Base-by-base conservation (phyloP, 257 asterid genomes). In the Schizonepeta tenuifolia region DNA sequence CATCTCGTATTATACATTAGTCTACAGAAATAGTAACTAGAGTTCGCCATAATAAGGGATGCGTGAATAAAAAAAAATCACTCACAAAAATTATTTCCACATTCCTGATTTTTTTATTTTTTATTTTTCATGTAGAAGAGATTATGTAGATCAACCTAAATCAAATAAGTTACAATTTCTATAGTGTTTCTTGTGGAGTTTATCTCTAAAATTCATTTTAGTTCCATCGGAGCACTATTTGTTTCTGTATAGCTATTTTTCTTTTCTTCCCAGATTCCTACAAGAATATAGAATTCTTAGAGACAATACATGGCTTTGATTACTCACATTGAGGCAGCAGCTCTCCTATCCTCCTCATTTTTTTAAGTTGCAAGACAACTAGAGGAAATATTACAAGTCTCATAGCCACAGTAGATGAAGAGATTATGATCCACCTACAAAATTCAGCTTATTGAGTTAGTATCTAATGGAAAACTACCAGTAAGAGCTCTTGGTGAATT, bases 361-460 rank as follows among this genome's bases (percentile, higher is more conserved):
- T 94, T 71, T 63, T 85, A 58, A 91, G 91, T 77, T 94, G 99
- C 84, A 89, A 61, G 18, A 95, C 84, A 9, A 83, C 60, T 35
- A 85, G 60, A 63, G 97, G 96, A 80, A 88, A 81, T 58, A 95
- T 31, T 47, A 83, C 59, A 55, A 92, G 84, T 69, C 98, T 82
- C 85, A 88, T 70, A 7, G 85, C 88, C 79, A 95, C 70, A 0
- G 97, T 84, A 50, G 96, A 90, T 3, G 97, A 88, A 20, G 88
- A 86, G 26, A 95, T 91, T 63, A 87, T 74, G 46, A 88, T 21
- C 99, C 99, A 95, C 98, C 99, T 91, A 77, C 86, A 81, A 40
- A 50, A 65, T 54, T 61, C 47, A 71, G 28, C 41, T 63, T 43
- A 38, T 54, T 68, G 24, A 49, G 44, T 72, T 15, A 47, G 66